Evolutionary conservation across 805 yeast genomes (phyloP), one percentile per base, ranked within the genome.

Genomic region (Metschnikowia proteae): DNA sequence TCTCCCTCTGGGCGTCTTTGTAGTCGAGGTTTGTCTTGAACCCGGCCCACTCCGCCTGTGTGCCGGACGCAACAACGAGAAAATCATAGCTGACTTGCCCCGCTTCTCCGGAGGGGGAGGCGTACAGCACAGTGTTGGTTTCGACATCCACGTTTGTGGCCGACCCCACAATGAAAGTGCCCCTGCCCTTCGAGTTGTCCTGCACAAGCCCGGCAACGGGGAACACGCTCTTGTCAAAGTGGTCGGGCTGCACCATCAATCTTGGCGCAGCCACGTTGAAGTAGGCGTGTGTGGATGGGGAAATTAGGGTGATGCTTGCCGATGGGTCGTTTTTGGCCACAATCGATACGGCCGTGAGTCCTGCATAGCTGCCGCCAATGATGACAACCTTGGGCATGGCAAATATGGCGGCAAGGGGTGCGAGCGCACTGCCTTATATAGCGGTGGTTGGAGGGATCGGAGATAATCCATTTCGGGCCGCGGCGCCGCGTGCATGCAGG

Each of bases 281-380:
- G 50, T 51, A 70, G 0, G 61, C 58, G n/a, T 54, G 41, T 10
- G 57, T 54, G 23, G 64, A 62, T 6, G 59, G 61, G 8, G 69
- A 60, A 27, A 64, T 57, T 10, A 71, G 28, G 1, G 65, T 63
- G 11, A 68, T 57, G 9, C 45, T 37, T 7, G 49, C 38, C 6
- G 31, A 43, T 6, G 53, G 36, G 4, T 43, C 11, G 8, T 38
- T 38, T 5, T 35, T 45, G 27, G 58, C 53, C 17, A 63, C 46
- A 7, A 59, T 41, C 9, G 60, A 57, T 22, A 64, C 64, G 8
- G 70, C 74, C 5, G 30, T 43, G 13, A 60, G 51, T 5, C 62
- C 74, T 3, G 70, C 73, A 46, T 52, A 68, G 3, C 72, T 66
- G 4, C 66, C 72, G n/a, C 76, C 76, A 28, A 71, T 60, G 13